These are phyloP conservation scores for Tulasnella sp. DNA, from an alignment of 768 basidiomycete genomes.

Conservation along the genomic window DNA sequence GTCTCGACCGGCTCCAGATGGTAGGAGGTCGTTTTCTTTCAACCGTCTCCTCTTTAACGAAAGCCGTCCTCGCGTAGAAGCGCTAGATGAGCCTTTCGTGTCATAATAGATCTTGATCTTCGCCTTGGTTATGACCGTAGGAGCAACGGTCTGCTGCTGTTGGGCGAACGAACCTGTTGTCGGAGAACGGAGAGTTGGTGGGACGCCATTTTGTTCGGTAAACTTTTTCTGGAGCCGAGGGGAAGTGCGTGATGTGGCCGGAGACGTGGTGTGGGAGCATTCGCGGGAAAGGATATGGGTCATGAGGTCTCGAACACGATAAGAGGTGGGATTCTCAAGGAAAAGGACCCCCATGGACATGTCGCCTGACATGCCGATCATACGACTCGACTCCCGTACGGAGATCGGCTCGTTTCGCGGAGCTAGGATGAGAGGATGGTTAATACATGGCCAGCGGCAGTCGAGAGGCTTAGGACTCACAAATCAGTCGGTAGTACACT, in stretches of 20 bases:
- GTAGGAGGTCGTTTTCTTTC: constrained; percentile 25
- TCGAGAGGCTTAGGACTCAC: not conserved
- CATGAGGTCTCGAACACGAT: constrained; percentile 25
- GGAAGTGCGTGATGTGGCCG: constrained; percentile 6
- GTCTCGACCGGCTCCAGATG: constrained; percentile 20
- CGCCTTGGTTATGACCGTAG: not conserved
- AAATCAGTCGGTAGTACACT: constrained; percentile 25
- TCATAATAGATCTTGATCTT: constrained; percentile 21
- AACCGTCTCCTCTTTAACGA: constrained; percentile 10
- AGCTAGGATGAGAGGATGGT: not conserved
- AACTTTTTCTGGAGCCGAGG: constrained; percentile 18
- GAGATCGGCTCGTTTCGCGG: constrained; percentile 20
- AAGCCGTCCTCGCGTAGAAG: not conserved
- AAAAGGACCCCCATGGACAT: constrained; percentile 27
- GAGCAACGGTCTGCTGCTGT: not conserved
- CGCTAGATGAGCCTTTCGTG: not conserved
- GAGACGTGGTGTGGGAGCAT: constrained; percentile 23
- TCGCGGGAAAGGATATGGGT: constrained; percentile 27
- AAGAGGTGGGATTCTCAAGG: constrained; percentile 26
- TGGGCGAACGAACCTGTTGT: constrained; percentile 1
- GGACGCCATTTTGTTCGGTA: constrained; percentile 12
- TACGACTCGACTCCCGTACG: constrained; percentile 17
- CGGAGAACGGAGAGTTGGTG: not conserved
- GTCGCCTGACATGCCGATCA: constrained; percentile 5
- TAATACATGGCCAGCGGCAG: not conserved